These are phyloP conservation scores for Elongisporangium undulatum DNA, from an alignment of 352 stramenopile species.

Conservation along the genomic window DNA sequence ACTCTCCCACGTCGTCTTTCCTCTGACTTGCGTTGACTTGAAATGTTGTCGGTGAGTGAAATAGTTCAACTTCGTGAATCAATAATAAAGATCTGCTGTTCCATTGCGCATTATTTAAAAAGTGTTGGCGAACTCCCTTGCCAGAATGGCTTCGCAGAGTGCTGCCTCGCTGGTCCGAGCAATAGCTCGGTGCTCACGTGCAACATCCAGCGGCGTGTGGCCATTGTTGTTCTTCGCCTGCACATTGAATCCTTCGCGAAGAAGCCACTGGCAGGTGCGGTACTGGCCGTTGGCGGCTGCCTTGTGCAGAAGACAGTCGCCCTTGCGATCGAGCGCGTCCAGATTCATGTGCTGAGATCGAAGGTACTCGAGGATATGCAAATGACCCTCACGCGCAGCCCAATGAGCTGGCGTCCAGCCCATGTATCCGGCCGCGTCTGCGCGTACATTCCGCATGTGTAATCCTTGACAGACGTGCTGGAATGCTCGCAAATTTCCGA, in stretches of 20 bases:
- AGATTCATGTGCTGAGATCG: slow-evolving; percentile 43
- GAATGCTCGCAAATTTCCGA: slow-evolving; percentile 47
- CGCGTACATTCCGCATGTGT: slow-evolving; percentile 29
- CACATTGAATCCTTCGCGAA: slow-evolving; percentile 61
- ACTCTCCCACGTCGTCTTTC: no score
- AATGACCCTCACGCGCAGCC: slow-evolving; percentile 60
- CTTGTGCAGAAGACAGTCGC: slow-evolving; percentile 72
- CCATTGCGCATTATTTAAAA: slow-evolving; percentile 15
- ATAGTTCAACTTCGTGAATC: no score
- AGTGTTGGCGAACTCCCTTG: slow-evolving; percentile 26
- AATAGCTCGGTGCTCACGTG: slow-evolving; percentile 38
- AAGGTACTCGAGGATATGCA: slow-evolving; percentile 62
- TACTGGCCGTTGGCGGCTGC: slow-evolving; percentile 70
- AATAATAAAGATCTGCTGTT: not conserved
- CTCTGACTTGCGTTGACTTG: no score
- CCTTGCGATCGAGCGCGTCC: slow-evolving; percentile 56
- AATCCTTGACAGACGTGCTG: slow-evolving; percentile 36
- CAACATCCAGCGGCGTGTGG: slow-evolving; percentile 52
- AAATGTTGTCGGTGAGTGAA: no score
- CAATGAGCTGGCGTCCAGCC: slow-evolving; percentile 76
- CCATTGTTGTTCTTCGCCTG: slow-evolving; percentile 66
- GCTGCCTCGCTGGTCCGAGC: slow-evolving; percentile 26
- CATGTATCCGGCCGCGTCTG: slow-evolving; percentile 60
- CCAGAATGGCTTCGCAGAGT: slow-evolving; percentile 55
- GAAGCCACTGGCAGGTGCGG: slow-evolving; percentile 56